Conservation (phyloP, 768 basidiomycete genomes). For the Ramaria rubella region DNA sequence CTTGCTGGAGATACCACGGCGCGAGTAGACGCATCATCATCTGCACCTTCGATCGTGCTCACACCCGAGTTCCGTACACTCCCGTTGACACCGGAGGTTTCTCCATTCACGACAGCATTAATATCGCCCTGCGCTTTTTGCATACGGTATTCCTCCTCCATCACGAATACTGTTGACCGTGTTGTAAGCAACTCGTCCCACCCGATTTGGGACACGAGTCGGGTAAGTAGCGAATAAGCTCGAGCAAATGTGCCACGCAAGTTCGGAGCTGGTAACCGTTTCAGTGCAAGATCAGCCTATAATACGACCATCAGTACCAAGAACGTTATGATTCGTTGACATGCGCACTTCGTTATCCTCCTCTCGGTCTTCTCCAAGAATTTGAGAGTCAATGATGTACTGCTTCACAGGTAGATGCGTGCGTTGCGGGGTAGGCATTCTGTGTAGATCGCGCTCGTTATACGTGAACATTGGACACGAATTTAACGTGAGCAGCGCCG, state of each 20-base stretch:
- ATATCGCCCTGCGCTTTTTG: conserved; percentile 82
- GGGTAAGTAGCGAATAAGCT: conserved; percentile 85
- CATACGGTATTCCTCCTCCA: conserved; percentile 99
- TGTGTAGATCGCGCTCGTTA: conserved; percentile 91
- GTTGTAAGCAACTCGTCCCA: conserved; percentile 98
- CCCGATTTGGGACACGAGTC: conserved; percentile 88
- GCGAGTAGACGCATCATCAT: conserved; percentile 68
- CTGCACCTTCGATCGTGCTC: conserved; percentile 28
- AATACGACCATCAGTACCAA: neutral
- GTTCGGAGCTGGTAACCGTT: conserved; percentile 91
- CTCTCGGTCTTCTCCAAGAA: conserved; percentile 77
- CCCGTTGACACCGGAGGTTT: conserved; percentile 25
- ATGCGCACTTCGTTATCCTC: conserved; percentile 73
- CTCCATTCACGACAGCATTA: conserved; percentile 18
- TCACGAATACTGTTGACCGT: conserved; percentile 92
- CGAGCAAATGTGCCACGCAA: conserved; percentile 94
- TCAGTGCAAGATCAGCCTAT: conserved; percentile 86
- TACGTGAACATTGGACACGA: conserved; percentile 99
- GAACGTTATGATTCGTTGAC: neutral
- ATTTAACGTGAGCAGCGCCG: conserved; percentile 88
- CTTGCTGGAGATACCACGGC: conserved; percentile 46
- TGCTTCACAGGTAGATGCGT: conserved; percentile 83
- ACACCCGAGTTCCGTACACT: conserved; percentile 18
- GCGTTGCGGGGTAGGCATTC: conserved; percentile 69
- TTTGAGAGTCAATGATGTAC: conserved; percentile 69